Percentiles rank a stretch among this genome's conserved stretches.
Conservation (phyloP, 495 filamentous ascomycete genomes). For the Polyplosphaeria fusca region DNA sequence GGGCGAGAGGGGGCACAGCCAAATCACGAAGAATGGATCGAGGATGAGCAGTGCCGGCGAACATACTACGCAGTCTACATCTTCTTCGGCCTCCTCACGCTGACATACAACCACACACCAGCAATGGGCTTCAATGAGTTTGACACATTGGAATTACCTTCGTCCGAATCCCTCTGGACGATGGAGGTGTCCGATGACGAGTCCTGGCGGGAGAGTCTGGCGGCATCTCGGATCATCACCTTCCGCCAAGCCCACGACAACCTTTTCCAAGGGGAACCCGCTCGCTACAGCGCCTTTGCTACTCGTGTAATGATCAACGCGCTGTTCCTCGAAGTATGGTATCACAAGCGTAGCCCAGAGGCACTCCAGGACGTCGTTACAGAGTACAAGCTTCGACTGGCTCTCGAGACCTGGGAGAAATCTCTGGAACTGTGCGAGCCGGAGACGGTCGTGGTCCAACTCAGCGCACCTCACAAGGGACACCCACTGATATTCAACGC, state of each 20-base stretch:
- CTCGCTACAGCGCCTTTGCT: slow-evolving; percentile 94
- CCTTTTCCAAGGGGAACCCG: slow-evolving; percentile 86
- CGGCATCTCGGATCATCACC: slow-evolving; percentile 67
- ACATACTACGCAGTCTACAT: slow-evolving; percentile 99
- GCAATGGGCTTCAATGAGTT: slow-evolving; percentile 98
- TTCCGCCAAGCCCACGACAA: slow-evolving; percentile 93
- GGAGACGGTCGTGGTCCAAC: slow-evolving; percentile 82
- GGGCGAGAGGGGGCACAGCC: slow-evolving; percentile 74
- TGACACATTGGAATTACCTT: slow-evolving; percentile 86
- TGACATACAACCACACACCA: slow-evolving; percentile 97
- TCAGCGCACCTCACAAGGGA: slow-evolving; percentile 95
- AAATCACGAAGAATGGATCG: slow-evolving; percentile 88
- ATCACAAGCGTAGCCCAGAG: slow-evolving; percentile 95
- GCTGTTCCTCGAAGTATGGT: slow-evolving; percentile 97
- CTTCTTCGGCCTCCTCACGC: slow-evolving; percentile 93
- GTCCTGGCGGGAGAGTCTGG: slow-evolving; percentile 74
- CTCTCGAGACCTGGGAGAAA: slow-evolving; percentile 96
- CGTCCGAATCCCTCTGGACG: slow-evolving; percentile 94
- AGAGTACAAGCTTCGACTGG: slow-evolving; percentile 95
- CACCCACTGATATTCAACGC: slow-evolving; percentile 98
- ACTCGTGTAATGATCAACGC: slow-evolving; percentile 99
- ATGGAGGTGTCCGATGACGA: slow-evolving; percentile 74
- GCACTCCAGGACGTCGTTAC: slow-evolving; percentile 94
- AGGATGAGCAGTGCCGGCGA: slow-evolving; percentile 92
- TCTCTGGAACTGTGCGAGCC: slow-evolving; percentile 91